Percentiles rank a stretch among this genome's conserved stretches.
These are phyloP conservation scores for Camellia granthamiana DNA, from an alignment of 148 eudicot species.

Conservation along the genomic window DNA sequence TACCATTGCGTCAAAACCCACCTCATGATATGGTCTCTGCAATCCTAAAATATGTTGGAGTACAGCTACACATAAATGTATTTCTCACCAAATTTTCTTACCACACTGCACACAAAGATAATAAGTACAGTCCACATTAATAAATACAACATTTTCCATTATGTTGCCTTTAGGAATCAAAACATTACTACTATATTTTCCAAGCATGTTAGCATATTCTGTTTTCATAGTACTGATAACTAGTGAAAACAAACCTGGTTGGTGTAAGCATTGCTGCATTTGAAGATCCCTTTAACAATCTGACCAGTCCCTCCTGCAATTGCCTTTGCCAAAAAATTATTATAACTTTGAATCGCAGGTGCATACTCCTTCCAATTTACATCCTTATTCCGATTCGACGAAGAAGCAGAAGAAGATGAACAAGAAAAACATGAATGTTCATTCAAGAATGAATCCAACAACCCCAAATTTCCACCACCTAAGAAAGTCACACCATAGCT, in stretches of 20 bases:
- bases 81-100: too few relatives aligned
- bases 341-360: conserved; percentile 69
- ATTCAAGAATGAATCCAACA: conserved; percentile 58
- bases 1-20: too few relatives aligned
- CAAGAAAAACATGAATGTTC: conserved; percentile 67
- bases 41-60: too few relatives aligned
- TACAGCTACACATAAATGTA: too few relatives aligned
- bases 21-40: too few relatives aligned
- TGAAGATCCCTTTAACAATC: conserved; percentile 84
- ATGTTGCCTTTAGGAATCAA: too few relatives aligned
- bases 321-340: conserved; percentile 75
- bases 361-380: conserved; percentile 88
- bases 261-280: conserved; percentile 79
- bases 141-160: too few relatives aligned
- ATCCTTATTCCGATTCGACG: conserved; percentile 28
- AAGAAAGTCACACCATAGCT: conserved; percentile 81
- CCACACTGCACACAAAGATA: too few relatives aligned
- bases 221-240: too few relatives aligned
- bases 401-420: conserved; percentile 21
- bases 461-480: conserved; percentile 31
- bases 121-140: too few relatives aligned
- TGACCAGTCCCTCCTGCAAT: conserved; percentile 94
- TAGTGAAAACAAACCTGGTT: conserved; percentile 49
- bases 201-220: too few relatives aligned
- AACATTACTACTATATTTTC: too few relatives aligned